phyloP scores from a whole-genome alignment of 1,139 yeast species.

The Hemisphaericaspora xylofermentans region DNA sequence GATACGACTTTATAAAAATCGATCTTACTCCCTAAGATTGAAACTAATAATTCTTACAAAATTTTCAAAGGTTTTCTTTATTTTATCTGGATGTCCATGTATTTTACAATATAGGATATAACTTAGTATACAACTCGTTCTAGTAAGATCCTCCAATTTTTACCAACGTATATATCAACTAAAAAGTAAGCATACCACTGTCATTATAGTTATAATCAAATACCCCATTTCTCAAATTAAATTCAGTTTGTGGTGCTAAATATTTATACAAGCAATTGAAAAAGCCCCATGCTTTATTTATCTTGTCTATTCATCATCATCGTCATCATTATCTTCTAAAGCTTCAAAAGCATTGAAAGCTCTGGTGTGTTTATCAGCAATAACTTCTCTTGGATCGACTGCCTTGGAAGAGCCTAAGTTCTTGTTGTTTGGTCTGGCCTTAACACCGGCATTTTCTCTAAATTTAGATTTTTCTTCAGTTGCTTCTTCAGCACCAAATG shows the following conservation, averaged over 20 bases:
- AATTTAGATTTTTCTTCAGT: conserved; percentile 48
- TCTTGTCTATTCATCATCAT: conserved; percentile 16
- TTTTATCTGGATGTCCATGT: not conserved
- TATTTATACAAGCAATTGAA: too few relatives aligned
- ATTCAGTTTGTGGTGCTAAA: too few relatives aligned
- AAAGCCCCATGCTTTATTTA: not conserved
- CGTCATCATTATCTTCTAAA: conserved; percentile 56
- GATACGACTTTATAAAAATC: too few relatives aligned
- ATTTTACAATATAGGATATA: not conserved
- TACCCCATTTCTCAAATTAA: too few relatives aligned
- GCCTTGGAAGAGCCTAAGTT: conserved; percentile 74
- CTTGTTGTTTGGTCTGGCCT: conserved; percentile 68
- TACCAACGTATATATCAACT: too few relatives aligned
- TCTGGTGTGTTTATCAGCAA: conserved; percentile 63
- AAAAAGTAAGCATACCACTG: too few relatives aligned
- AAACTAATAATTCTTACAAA: too few relatives aligned
- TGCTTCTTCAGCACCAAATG: conserved; percentile 49
- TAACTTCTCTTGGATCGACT: conserved; percentile 67
- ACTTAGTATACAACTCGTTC: not conserved
- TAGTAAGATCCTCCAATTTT: too few relatives aligned
- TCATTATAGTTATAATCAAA: too few relatives aligned
- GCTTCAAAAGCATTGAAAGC: conserved; percentile 81
- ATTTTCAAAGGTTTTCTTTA: too few relatives aligned
- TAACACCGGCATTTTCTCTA: conserved; percentile 43
- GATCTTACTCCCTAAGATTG: too few relatives aligned